Evolutionary conservation across 495 filamentous ascomycete species (phyloP), one percentile per base, ranked within the genome.

Genomic region (Aspergillus nanangensis): DNA sequence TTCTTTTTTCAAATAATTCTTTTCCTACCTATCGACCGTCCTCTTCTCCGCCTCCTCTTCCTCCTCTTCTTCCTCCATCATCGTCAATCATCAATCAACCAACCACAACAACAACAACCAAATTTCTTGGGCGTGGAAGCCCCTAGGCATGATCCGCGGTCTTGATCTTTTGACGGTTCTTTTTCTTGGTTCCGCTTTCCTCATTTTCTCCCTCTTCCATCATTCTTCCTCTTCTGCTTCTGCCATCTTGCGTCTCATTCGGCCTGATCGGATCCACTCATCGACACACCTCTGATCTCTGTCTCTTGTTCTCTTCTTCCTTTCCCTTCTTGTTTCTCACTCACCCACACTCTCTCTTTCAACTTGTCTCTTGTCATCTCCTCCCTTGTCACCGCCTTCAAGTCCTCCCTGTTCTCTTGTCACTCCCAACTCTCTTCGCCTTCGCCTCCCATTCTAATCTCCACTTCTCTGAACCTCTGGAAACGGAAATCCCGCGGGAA

Each of bases 401-500:
- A 47, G 49, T 47, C 49, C 42, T 46, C 48, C 23, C 34, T 47
- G 24, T 29, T 52, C 34, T 50, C 57, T 48, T 18, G 32, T 40
- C 32, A 17, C 41, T 46, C 42, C 45, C 45, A 29, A 29, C 32
- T 47, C 37, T 50, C 48, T 38, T 48, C 46, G 31, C 27, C 42
- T 25, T 40, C 42, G 3, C 32, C 18, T 22, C 39, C 35, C 36
- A 24, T 20, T 29, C 38, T 34, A 31, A 41, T 38, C 50, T 47
- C 38, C 40, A 10, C 44, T 48, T 41, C 35, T 37, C 14, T 19
- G 39, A 48, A 35, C 44, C 48, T n/a, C n/a, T 29, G 25, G 25
- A 29, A 5, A 11, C 25, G 25, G 25, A 5, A 29, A 5, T 7
- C 25, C 25, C 25, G 25, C 11, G 25, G 25, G 25, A 11, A 29